Evolutionary conservation across 2,329 filamentous ascomycete genomes (phyloP).

Genomic region (Fusarium napiforme): DNA sequence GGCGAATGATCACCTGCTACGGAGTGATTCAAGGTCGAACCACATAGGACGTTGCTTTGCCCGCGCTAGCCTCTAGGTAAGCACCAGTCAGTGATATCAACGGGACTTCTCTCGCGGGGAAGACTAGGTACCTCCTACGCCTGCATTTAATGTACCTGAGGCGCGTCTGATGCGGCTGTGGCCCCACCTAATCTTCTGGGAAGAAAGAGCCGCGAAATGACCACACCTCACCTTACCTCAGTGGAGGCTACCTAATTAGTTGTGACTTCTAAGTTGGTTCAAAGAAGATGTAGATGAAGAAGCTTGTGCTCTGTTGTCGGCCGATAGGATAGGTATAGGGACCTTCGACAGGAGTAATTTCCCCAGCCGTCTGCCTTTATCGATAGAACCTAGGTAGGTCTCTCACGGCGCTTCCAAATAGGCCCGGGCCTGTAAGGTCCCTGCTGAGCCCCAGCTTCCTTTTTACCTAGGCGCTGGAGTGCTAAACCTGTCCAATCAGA

Average conservation of each 20-base stretch:
- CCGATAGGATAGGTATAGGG: not conserved
- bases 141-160: conserved; percentile 29
- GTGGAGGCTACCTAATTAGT: conserved; percentile 1
- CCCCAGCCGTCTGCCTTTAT: not conserved
- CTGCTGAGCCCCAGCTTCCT: conserved; percentile 23
- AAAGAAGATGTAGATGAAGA: not conserved
- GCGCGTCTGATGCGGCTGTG: conserved; percentile 43
- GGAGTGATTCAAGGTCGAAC: conserved; percentile 31
- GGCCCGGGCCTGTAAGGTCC: conserved; percentile 9
- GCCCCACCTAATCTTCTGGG: conserved; percentile 24
- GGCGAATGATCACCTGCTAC: not conserved
- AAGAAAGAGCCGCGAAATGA: conserved; percentile 40
- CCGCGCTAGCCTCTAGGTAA: conserved; percentile 34
- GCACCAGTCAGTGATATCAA: conserved; percentile 26
- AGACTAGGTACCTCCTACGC: not conserved
- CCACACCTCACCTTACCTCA: conserved; percentile 17
- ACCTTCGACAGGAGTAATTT: not conserved
- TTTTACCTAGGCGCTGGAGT: conserved; percentile 23
- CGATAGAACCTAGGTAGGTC: not conserved
- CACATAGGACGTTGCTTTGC: conserved; percentile 27
- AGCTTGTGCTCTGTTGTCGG: not conserved
- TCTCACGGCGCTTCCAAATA: conserved; percentile 23
- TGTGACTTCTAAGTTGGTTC: not conserved
- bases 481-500: conserved; percentile 23
- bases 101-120: conserved; percentile 25